Evolutionary conservation across 1,284 basidiomycete species (phyloP), one percentile per base, ranked within the genome.

Genomic region (Tylopilus orsonianus): DNA sequence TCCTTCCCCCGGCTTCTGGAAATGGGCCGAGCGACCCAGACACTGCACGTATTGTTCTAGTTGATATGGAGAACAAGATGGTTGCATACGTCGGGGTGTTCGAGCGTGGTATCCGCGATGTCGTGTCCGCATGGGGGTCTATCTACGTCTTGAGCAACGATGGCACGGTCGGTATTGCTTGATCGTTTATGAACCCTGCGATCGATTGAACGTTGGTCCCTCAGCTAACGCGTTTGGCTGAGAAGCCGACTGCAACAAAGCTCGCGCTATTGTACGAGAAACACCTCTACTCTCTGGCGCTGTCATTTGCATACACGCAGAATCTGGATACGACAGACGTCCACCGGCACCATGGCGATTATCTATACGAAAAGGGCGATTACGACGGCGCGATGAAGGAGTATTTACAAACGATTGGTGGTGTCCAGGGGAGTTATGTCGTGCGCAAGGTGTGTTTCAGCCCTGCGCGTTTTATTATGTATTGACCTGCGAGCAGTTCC

Each of bases 361-460:
- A 94, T 63, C 73, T 98, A 8, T 98, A 99, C 61, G 68, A 74
- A 10, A 97, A 97, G 66, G 87, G 87, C 5, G 93, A 98, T 62
- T 97, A 89, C 60, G 96, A 98, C 54, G 88, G 85, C 5, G 87
- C 95, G 1, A 96, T 97, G 87, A 79, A 81, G 30, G 93, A 97
- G 64, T 99, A 90, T 61, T 75, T 96, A 39, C 83, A 90, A 66
- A 98, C 95, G 0, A 87, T 98, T 22, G 93, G 96, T 0, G 75
- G 83, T 48, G 75, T 97, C 0, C 91, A 94, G 57, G 93, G 95
- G 0, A 97, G 93, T 64, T 97, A 97, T 69, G 93, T 99, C 18
- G 95, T 99, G 52, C 84, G 97, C 56, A 97, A 97, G 79, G 93
- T 90, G 56, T 42, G 2, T 2, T 41, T n/a, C n/a, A n/a, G n/a